Evolutionary conservation across 164 flowering plant genomes (phyloP).

Genomic region (Magnolia officinalis): DNA sequence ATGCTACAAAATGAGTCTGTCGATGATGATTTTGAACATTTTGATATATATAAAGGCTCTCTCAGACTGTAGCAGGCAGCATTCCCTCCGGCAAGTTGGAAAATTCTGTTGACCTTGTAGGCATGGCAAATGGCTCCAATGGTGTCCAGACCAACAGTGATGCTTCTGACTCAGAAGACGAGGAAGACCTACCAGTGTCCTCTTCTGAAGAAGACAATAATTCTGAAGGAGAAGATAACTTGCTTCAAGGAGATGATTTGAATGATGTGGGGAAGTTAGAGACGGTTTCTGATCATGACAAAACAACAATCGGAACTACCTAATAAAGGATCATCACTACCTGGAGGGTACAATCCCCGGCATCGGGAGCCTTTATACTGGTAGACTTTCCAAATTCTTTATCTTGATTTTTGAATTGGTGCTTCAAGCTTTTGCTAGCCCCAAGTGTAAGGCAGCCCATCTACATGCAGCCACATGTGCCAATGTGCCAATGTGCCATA

Average conservation of each 20-base stretch:
- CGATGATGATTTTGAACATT: conserved; percentile 96
- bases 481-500: too few relatives aligned
- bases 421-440: neutral
- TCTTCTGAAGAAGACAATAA: conserved; percentile 38
- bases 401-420: conserved; percentile 3
- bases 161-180: conserved; percentile 37
- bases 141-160: conserved; percentile 21
- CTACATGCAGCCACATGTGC: too few relatives aligned
- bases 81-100: conserved; percentile 18
- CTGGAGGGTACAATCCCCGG: conserved; percentile 79
- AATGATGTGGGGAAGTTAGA: conserved; percentile 21
- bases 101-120: conserved; percentile 2
- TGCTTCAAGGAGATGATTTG: conserved; percentile 25
- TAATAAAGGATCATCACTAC: conserved; percentile 28
- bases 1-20: conserved; percentile 75
- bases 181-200: conserved; percentile 28
- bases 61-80: conserved; percentile 26
- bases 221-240: conserved; percentile 50
- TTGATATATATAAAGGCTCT: conserved; percentile 71
- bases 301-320: conserved; percentile 21
- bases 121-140: conserved; percentile 10
- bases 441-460: too few relatives aligned
- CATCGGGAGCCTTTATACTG: conserved; percentile 89
- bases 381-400: conserved; percentile 28
- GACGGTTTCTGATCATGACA: conserved; percentile 14